phyloP scores from a whole-genome alignment of 2,329 filamentous ascomycete species.

The Graphilbum sp. region DNA sequence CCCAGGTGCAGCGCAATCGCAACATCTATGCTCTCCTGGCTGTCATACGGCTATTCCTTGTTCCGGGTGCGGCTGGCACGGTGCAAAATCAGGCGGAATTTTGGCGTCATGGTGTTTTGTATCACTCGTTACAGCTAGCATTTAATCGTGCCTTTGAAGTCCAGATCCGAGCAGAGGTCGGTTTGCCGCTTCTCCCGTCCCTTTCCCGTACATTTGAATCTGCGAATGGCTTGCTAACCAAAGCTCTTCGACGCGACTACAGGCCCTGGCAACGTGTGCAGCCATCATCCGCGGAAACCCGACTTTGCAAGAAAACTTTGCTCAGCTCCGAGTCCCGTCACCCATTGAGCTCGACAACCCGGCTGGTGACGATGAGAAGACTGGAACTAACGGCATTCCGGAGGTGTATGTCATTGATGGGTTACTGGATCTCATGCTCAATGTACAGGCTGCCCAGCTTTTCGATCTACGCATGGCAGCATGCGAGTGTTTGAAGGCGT shows the following conservation, averaged over 20 bases:
- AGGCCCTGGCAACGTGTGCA: slow-evolving; percentile 71
- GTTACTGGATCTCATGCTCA: slow-evolving; percentile 66
- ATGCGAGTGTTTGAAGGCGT: slow-evolving; percentile 83
- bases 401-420: slow-evolving; percentile 87
- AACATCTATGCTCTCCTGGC: slow-evolving; percentile 84
- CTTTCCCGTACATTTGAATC: background rate
- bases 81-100: slow-evolving; percentile 73
- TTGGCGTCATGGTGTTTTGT: slow-evolving; percentile 65
- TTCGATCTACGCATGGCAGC: slow-evolving; percentile 74
- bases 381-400: slow-evolving; percentile 30
- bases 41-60: slow-evolving; percentile 73
- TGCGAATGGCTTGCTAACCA: background rate
- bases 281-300: slow-evolving; percentile 76
- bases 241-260: slow-evolving; percentile 1
- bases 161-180: slow-evolving; percentile 66
- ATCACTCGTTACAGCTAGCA: slow-evolving; percentile 64
- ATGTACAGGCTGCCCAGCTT: slow-evolving; percentile 45
- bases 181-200: slow-evolving; percentile 9
- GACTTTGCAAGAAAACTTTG: slow-evolving; percentile 73
- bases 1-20: slow-evolving; percentile 62
- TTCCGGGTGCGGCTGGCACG: slow-evolving; percentile 64
- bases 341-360: slow-evolving; percentile 25
- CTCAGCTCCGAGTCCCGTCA: slow-evolving; percentile 62
- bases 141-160: slow-evolving; percentile 59
- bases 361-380: slow-evolving; percentile 7